phyloP scores from a whole-genome alignment of 1,139 yeast genomes.

The Schizosaccharomyces versatilis region DNA sequence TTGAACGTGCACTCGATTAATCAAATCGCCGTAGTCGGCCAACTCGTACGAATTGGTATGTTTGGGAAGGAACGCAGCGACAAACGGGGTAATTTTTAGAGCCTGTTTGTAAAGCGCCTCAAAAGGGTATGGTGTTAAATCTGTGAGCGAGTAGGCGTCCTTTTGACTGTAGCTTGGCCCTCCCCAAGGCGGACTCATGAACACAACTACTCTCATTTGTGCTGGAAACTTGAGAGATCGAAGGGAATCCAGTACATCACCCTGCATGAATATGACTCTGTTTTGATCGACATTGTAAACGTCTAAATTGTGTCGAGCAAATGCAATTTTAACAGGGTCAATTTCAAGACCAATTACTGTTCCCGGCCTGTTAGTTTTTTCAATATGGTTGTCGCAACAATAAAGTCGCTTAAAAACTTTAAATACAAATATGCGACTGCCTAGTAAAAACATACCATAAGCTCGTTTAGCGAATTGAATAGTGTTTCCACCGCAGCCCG shows the following conservation, averaged over 20 bases:
- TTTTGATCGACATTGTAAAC: slow-evolving; percentile 35
- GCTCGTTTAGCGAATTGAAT: slow-evolving; percentile 48
- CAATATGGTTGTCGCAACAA: slow-evolving; percentile 1
- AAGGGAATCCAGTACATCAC: slow-evolving; percentile 30
- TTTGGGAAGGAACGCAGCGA: slow-evolving; percentile 16
- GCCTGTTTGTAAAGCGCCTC: slow-evolving; percentile 5
- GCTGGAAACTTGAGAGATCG: neutral
- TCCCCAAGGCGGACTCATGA: slow-evolving; percentile 94
- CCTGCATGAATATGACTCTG: slow-evolving; percentile 26
- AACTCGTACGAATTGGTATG: slow-evolving; percentile 29
- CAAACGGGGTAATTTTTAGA: slow-evolving; percentile 10
- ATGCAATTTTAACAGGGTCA: slow-evolving; percentile 35
- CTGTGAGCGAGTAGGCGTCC: slow-evolving; percentile 28
- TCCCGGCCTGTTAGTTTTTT: slow-evolving; percentile 5
- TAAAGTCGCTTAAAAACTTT: too few species aligned
- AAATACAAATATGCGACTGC: neutral
- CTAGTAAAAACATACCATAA: neutral
- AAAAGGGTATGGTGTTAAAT: slow-evolving; percentile 15
- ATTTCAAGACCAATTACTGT: slow-evolving; percentile 45
- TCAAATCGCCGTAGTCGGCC: neutral
- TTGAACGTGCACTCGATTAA: neutral
- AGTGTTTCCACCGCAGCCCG: slow-evolving; percentile 92
- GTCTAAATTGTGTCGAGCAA: slow-evolving; percentile 48
- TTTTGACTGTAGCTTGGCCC: slow-evolving; percentile 44
- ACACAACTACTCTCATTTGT: slow-evolving; percentile 23